Base-by-base conservation (phyloP, 2,329 filamentous ascomycete species). In the Aspergillus novoparasiticus region DNA sequence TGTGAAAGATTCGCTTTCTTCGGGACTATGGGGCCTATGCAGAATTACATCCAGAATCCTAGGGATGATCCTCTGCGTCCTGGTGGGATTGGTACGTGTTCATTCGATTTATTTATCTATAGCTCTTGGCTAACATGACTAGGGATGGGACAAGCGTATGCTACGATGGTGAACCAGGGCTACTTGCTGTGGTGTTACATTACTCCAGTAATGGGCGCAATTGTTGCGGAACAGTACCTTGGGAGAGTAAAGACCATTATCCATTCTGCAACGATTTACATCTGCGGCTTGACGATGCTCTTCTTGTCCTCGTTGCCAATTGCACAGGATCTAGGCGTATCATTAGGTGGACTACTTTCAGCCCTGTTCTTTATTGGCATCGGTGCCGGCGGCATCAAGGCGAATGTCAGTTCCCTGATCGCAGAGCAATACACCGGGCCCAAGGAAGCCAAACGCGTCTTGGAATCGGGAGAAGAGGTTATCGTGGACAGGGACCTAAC, bases 331-430 rank as follows among this genome's bases (percentile, higher is more conserved):
- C 4, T 28, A 6, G 45, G 45, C 10, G 21, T 28, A 23, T 26
- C 45, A 14, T 14, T 48, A 6, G 0, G 6, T 14, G 45, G 59
- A 69, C 85, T 51, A 82, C 84, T 83, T 30, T 68, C 79, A 16
- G 79, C 83, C 30, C 76, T 85, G 65, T 78, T 88, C 64, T 70
- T 88, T 62, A 86, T 88, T 63, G 86, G 86, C 34, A 71, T 88
- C 19, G 86, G 86, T 28, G 87, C 85, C 0, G 86, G 87, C 58
- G 85, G 85, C 39, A 87, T 89, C 78, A 89, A 89, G 76, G 82
- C 85, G 56, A 89, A 88, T 73, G 80, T 82, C 46, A 74, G 74
- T 36, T 79, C 80, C 19, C 68, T 82, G 39, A 84, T 85, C 58
- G 85, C 85, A 46, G 87, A 89, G 64, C 87, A 89, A 74, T 86